phyloP scores from a whole-genome alignment of 495 filamentous ascomycete genomes.

The Aspergillus wentii region DNA sequence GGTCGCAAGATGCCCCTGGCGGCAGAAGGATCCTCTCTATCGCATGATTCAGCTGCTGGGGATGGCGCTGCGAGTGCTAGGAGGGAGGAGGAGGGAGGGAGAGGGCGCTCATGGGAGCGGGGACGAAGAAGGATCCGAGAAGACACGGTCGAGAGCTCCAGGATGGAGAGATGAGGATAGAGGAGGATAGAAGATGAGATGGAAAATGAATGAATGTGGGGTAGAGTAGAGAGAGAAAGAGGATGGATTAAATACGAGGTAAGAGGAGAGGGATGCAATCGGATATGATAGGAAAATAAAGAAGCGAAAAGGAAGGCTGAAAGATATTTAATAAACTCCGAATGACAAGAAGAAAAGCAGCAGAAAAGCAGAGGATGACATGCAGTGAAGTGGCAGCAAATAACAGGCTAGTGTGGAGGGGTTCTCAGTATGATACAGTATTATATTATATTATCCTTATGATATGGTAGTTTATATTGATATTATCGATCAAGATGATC shows the following conservation, averaged over 20 bases:
- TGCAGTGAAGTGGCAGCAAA: not conserved
- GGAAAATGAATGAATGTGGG: not conserved
- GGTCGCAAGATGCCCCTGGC: slow-evolving; percentile 23
- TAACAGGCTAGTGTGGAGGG: too few species aligned
- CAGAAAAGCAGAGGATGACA: not conserved
- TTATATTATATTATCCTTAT: too few species aligned
- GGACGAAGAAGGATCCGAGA: slow-evolving; percentile 3
- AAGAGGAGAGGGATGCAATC: not conserved
- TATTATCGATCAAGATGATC: too few species aligned
- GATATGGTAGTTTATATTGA: too few species aligned
- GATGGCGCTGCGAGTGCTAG: too few species aligned
- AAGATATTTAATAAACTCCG: slow-evolving; percentile 10
- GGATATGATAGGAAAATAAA: slow-evolving; percentile 1
- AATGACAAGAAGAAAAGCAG: slow-evolving; percentile 8
- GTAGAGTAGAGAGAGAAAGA: too few species aligned
- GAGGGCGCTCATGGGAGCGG: slow-evolving; percentile 10
- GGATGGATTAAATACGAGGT: too few species aligned
- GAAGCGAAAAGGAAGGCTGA: slow-evolving; percentile 1
- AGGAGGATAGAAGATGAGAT: not conserved
- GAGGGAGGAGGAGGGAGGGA: slow-evolving; percentile 7
- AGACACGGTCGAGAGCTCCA: slow-evolving; percentile 19
- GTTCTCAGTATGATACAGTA: too few species aligned
- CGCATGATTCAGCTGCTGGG: slow-evolving; percentile 21
- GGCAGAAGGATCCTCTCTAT: slow-evolving; percentile 14
- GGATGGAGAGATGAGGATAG: slow-evolving; percentile 6